These are phyloP conservation scores for Aspergillus spinulosporus DNA, from an alignment of 2,329 filamentous ascomycete species.

Conservation along the genomic window DNA sequence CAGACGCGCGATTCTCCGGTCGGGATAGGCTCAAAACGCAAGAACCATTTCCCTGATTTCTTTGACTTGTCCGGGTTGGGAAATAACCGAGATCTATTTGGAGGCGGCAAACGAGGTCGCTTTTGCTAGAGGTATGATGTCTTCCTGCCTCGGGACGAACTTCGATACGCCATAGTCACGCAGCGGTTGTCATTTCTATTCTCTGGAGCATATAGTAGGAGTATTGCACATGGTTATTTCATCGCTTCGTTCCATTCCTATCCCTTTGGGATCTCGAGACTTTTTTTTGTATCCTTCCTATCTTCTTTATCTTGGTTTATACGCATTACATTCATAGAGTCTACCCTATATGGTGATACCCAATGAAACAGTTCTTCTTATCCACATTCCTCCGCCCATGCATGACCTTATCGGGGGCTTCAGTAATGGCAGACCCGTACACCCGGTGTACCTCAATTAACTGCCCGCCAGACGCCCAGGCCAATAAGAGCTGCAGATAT, in stretches of 20 bases:
- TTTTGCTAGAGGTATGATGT: constrained; percentile 41
- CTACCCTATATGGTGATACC: constrained; percentile 39
- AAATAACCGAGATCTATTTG: constrained; percentile 43
- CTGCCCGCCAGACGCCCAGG: constrained; percentile 68
- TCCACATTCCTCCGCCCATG: constrained; percentile 8
- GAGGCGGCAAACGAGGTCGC: constrained; percentile 51
- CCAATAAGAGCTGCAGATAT: constrained; percentile 69
- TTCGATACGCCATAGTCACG: constrained; percentile 35
- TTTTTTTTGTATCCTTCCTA: constrained; percentile 5
- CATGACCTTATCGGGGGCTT: not conserved
- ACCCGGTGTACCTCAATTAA: constrained; percentile 49
- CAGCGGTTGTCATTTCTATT: constrained; percentile 29
- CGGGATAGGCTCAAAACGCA: constrained; percentile 49
- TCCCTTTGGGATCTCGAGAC: constrained; percentile 3
- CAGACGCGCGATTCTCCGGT: constrained; percentile 42
- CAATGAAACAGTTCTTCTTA: constrained; percentile 30
- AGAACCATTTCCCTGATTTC: constrained; percentile 50
- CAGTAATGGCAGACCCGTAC: constrained; percentile 1
- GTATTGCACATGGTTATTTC: constrained; percentile 32
- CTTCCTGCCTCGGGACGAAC: constrained; percentile 38
- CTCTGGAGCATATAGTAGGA: constrained; percentile 36
- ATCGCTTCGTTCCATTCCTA: constrained; percentile 21
- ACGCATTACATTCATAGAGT: constrained; percentile 36
- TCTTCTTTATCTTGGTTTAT: constrained; percentile 21
- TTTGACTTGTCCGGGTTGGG: constrained; percentile 51